Percentiles rank a stretch among this genome's conserved stretches.
Conservation (phyloP, 305 asterid species). For the Fraxinus paxiana region DNA sequence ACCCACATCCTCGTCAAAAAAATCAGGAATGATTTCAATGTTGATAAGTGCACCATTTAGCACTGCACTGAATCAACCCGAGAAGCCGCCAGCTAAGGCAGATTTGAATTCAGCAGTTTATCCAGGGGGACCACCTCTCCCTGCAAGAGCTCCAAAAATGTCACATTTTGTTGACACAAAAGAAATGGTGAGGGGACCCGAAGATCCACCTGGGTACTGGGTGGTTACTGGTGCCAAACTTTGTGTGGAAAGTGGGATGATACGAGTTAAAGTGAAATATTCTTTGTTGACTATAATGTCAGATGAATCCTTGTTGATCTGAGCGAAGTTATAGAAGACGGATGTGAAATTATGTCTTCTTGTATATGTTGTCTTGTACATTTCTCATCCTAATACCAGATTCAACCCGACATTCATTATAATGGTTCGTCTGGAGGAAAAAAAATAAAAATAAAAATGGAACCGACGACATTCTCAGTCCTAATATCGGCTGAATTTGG, state of each 20-base stretch:
- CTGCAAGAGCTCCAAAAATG: slow-evolving; percentile 74
- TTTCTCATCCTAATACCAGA: slow-evolving; percentile 9
- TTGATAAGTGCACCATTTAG: slow-evolving; percentile 70
- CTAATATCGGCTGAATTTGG: not conserved
- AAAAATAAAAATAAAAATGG: not conserved
- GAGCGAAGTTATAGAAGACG: slow-evolving; percentile 21
- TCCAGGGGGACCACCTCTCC: slow-evolving; percentile 82
- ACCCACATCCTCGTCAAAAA: slow-evolving; percentile 50
- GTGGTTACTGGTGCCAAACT: slow-evolving; percentile 83
- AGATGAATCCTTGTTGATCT: slow-evolving; percentile 59
- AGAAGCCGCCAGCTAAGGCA: slow-evolving; percentile 44
- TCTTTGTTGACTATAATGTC: slow-evolving; percentile 69
- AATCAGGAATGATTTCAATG: slow-evolving; percentile 75
- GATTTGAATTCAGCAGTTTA: slow-evolving; percentile 81
- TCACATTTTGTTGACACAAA: slow-evolving; percentile 67
- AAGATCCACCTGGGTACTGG: slow-evolving; percentile 86
- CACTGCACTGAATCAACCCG: slow-evolving; percentile 43
- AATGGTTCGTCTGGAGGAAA: not conserved
- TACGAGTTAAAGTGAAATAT: slow-evolving; percentile 66
- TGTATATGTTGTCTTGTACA: slow-evolving; percentile 28
- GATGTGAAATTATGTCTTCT: slow-evolving; percentile 4
- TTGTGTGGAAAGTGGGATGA: slow-evolving; percentile 70
- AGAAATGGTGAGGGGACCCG: slow-evolving; percentile 89
- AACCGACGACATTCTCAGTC: not conserved
- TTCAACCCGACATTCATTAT: not conserved